phyloP scores from a whole-genome alignment of 2,329 filamentous ascomycete species.

The Pyrenochaeta sp. region DNA sequence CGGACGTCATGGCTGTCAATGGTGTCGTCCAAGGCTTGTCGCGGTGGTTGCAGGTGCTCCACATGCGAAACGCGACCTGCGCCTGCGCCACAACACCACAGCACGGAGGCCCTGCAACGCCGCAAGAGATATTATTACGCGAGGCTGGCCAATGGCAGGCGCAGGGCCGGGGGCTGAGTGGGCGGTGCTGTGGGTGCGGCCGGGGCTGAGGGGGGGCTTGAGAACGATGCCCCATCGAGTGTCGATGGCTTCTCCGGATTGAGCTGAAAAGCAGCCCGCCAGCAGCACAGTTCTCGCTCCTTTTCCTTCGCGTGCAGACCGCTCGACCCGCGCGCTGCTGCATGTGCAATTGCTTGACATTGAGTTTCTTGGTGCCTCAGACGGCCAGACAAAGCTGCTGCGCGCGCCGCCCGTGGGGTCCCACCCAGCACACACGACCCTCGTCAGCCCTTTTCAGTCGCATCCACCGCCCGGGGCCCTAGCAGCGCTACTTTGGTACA shows the following conservation, averaged over 20 bases:
- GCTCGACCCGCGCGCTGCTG: slow-evolving; percentile 1
- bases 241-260: not conserved
- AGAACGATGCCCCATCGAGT: not conserved
- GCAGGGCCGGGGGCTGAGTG: not conserved
- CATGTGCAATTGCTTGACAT: no score
- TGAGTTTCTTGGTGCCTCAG: not conserved
- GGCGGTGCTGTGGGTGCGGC: not conserved
- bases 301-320: not conserved
- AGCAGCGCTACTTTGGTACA: slow-evolving; percentile 17
- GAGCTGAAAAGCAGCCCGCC: slow-evolving; percentile 5
- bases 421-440: not conserved
- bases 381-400: not conserved
- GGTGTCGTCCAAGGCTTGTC: slow-evolving; percentile 3
- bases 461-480: slow-evolving; percentile 19
- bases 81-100: slow-evolving; percentile 14
- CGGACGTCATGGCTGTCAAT: slow-evolving; percentile 29
- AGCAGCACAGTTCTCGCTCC: not conserved
- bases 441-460: slow-evolving; percentile 18
- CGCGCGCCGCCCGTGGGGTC: not conserved
- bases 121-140: slow-evolving; percentile 10
- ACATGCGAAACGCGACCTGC: not conserved
- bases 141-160: slow-evolving; percentile 14
- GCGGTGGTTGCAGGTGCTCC: not conserved
- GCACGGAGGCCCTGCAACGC: not conserved
- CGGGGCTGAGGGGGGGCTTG: not conserved